These are phyloP conservation scores for Cryptococcus sp. DNA, from an alignment of 1,284 basidiomycete genomes.

Conservation along the genomic window DNA sequence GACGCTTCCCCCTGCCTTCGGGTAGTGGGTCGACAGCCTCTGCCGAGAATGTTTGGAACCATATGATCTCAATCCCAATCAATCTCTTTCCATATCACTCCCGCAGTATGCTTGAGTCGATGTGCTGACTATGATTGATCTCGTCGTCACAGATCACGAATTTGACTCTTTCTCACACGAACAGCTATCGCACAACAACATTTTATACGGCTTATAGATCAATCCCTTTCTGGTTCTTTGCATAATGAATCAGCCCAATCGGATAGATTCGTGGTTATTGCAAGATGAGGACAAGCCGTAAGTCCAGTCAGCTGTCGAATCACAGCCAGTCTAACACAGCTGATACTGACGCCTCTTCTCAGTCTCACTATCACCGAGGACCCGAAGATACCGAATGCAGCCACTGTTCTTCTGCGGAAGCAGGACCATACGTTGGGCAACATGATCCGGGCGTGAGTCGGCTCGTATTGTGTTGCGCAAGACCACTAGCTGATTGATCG, in stretches of 20 bases:
- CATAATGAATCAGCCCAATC: conserved; percentile 86
- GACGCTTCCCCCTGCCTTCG: conserved; percentile 36
- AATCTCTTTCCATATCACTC: conserved; percentile 18
- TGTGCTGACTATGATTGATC: neutral
- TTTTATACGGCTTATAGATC: no score
- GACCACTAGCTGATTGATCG: neutral
- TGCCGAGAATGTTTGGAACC: conserved; percentile 36
- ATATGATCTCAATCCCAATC: conserved; percentile 27
- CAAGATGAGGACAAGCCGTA: conserved; percentile 90
- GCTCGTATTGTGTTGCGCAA: conserved; percentile 1
- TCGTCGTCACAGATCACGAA: neutral
- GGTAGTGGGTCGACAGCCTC: conserved; percentile 36
- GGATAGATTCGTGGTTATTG: conserved; percentile 77
- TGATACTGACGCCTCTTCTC: conserved; percentile 11
- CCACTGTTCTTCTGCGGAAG: conserved; percentile 89
- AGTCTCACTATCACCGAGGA: conserved; percentile 92
- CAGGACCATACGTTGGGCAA: conserved; percentile 97
- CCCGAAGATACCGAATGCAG: conserved; percentile 95
- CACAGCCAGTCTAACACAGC: neutral
- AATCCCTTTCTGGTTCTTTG: no score
- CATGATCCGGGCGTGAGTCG: conserved; percentile 86
- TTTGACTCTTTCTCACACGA: neutral
- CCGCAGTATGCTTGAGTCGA: neutral
- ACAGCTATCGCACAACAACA: no score
- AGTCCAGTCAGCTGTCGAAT: conserved; percentile 49